These are phyloP conservation scores for Paramarasmius palmivorus DNA, from an alignment of 1,284 basidiomycete species.

Conservation along the genomic window DNA sequence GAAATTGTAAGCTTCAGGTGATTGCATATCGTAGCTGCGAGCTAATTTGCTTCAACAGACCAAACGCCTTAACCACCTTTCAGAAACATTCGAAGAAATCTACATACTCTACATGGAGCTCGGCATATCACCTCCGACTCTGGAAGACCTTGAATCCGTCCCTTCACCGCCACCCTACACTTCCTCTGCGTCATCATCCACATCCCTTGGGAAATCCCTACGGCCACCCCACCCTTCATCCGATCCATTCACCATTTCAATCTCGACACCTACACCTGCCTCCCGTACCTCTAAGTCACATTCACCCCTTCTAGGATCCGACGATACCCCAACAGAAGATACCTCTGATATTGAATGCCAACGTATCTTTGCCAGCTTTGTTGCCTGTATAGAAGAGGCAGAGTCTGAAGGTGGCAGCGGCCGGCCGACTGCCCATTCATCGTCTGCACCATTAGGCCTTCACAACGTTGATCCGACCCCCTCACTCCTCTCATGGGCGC, in stretches of 20 bases:
- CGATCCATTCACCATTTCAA: constrained; percentile 55
- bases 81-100: constrained; percentile 65
- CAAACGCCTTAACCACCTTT: constrained; percentile 68
- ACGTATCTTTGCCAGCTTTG: constrained; percentile 62
- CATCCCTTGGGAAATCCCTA: constrained; percentile 1
- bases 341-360: constrained; percentile 48
- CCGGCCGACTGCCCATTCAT: constrained; percentile 17
- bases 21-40: too few relatives aligned
- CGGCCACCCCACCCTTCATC: constrained; percentile 31
- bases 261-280: constrained; percentile 51
- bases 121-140: constrained; percentile 59
- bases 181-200: constrained; percentile 5
- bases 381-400: constrained; percentile 62
- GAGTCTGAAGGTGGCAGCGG: constrained; percentile 47
- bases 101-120: constrained; percentile 82
- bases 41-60: constrained; percentile 47
- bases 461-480: constrained; percentile 70
- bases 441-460: constrained; percentile 37
- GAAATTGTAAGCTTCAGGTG: constrained; percentile 78
- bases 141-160: constrained; percentile 41
- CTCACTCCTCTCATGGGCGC: constrained; percentile 64
- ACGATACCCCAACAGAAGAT: constrained; percentile 25
- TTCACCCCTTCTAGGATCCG: constrained; percentile 30
- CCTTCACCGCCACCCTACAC: constrained; percentile 35
- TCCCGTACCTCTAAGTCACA: constrained; percentile 34